Percentiles rank a stretch among this genome's conserved stretches.
Evolutionary conservation across 1,139 yeast genomes (phyloP).

Genomic region (Lodderomyces pseudojiufengensis): DNA sequence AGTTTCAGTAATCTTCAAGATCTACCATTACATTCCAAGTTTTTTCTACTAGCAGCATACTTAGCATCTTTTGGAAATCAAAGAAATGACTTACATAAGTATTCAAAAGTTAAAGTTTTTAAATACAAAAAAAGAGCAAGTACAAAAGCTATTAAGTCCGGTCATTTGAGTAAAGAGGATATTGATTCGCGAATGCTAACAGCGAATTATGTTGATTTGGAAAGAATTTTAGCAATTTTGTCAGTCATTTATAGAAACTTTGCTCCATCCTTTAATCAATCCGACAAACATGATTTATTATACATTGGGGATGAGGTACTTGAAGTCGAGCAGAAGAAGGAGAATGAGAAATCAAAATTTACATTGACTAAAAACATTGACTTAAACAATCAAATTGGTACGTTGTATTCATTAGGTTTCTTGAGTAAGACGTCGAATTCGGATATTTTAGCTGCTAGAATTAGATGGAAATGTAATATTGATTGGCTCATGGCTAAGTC

Average conservation of each 20-base stretch:
- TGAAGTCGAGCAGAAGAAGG: slow-evolving; percentile 28
- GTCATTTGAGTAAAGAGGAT: slow-evolving; percentile 41
- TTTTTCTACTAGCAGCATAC: slow-evolving; percentile 62
- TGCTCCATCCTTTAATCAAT: slow-evolving; percentile 27
- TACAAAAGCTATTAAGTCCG: slow-evolving; percentile 15
- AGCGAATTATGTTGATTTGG: slow-evolving; percentile 63
- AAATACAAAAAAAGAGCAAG: slow-evolving; percentile 32
- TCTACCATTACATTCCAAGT: slow-evolving; percentile 57
- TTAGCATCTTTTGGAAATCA: slow-evolving; percentile 66
- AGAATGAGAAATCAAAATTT: slow-evolving; percentile 30
- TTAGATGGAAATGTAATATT: slow-evolving; percentile 63
- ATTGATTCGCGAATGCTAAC: slow-evolving; percentile 54
- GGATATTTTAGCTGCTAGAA: slow-evolving; percentile 58
- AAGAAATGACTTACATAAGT: slow-evolving; percentile 54
- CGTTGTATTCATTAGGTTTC: slow-evolving; percentile 53
- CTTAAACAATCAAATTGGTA: slow-evolving; percentile 56
- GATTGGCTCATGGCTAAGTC: slow-evolving; percentile 49
- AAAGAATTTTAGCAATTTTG: slow-evolving; percentile 63
- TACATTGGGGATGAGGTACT: slow-evolving; percentile 27
- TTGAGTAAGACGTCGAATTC: slow-evolving; percentile 46
- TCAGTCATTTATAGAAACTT: slow-evolving; percentile 52
- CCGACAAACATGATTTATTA: slow-evolving; percentile 23
- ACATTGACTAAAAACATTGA: slow-evolving; percentile 43
- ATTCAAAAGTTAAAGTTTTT: slow-evolving; percentile 55
- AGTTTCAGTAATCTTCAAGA: slow-evolving; percentile 25